phyloP scores from a whole-genome alignment of 2,329 filamentous ascomycete genomes.

The Fusarium zealandicum region DNA sequence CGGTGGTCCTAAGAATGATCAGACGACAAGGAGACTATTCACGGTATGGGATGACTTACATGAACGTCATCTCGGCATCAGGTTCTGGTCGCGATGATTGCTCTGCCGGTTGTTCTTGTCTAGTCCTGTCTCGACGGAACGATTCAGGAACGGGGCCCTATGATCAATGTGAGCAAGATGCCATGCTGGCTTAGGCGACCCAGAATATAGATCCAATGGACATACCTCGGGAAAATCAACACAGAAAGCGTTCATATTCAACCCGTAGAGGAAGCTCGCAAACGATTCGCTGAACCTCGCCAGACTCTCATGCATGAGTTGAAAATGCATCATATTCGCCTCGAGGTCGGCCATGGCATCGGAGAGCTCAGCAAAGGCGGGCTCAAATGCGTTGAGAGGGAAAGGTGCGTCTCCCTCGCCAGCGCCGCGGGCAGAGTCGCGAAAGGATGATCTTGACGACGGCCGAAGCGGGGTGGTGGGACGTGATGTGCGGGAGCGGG shows the following conservation, averaged over 20 bases:
- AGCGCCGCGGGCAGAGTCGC: slow-evolving; percentile 71
- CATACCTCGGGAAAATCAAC: slow-evolving; percentile 93
- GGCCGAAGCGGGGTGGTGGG: slow-evolving; percentile 93
- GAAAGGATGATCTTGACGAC: slow-evolving; percentile 87
- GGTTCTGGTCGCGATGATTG: slow-evolving; percentile 45
- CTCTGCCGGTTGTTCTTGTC: slow-evolving; percentile 54
- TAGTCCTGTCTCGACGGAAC: slow-evolving; percentile 71
- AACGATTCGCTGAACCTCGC: slow-evolving; percentile 95
- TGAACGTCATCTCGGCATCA: slow-evolving; percentile 81
- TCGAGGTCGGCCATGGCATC: slow-evolving; percentile 96
- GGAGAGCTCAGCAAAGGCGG: slow-evolving; percentile 89
- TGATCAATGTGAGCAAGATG: slow-evolving; percentile 7
- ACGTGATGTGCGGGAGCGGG: slow-evolving; percentile 71
- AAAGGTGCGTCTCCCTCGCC: slow-evolving; percentile 61
- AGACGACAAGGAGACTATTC: slow-evolving; percentile 5
- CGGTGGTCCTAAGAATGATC: slow-evolving; percentile 72
- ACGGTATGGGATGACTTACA: slow-evolving; percentile 62
- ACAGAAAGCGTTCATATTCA: slow-evolving; percentile 99
- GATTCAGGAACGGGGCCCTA: slow-evolving; percentile 86
- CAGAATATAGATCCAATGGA: background rate
- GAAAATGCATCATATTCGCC: slow-evolving; percentile 96
- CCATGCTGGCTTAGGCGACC: background rate
- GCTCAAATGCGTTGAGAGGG: slow-evolving; percentile 84
- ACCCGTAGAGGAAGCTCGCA: slow-evolving; percentile 89
- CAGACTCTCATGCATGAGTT: slow-evolving; percentile 94